Base-by-base conservation (phyloP, 108 stramenopile genomes). In the Mayamaea pseudoterrestris region DNA sequence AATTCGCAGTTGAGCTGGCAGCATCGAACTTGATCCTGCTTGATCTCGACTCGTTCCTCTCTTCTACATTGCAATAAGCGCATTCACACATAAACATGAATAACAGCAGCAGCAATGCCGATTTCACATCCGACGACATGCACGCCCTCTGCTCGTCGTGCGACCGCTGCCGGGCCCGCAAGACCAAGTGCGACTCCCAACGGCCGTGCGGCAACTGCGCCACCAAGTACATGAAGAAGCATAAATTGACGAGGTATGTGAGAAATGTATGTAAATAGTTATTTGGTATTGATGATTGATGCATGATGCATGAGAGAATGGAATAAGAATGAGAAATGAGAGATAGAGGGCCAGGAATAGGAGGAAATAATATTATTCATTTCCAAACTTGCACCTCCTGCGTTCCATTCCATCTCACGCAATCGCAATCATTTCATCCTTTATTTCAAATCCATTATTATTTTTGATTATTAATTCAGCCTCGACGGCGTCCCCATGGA, bases 81-180 rank as follows among this genome's bases (percentile, higher is more conserved):
- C n/a, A n/a, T n/a, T n/a, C n/a, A n/a, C n/a, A n/a, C n/a, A n/a
- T n/a, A n/a, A n/a, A n/a, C n/a, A n/a, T n/a, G n/a, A n/a, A n/a
- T n/a, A n/a, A n/a, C n/a, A n/a, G n/a, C n/a, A n/a, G n/a, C n/a
- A n/a, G n/a, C n/a, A n/a, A n/a, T n/a, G n/a, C n/a, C n/a, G n/a
- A n/a, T n/a, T n/a, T n/a, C n/a, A n/a, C n/a, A n/a, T n/a, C n/a
- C n/a, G n/a, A n/a, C n/a, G n/a, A n/a, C n/a, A n/a, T n/a, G n/a
- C n/a, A n/a, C n/a, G n/a, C n/a, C n/a, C 46, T 81, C 9, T 89
- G 87, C 43, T 62, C 80, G 45, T 74, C 75, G 17, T 89, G 87
- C 42, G 87, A 89, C 51, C 64, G 79, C 3, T 89, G 87, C 53
- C 82, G 87, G 30, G 40, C 80, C 12, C 71, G 80, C 13, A 89